phyloP scores from a whole-genome alignment of 2,329 filamentous ascomycete species.

The Hypoxylon rubiginosum region DNA sequence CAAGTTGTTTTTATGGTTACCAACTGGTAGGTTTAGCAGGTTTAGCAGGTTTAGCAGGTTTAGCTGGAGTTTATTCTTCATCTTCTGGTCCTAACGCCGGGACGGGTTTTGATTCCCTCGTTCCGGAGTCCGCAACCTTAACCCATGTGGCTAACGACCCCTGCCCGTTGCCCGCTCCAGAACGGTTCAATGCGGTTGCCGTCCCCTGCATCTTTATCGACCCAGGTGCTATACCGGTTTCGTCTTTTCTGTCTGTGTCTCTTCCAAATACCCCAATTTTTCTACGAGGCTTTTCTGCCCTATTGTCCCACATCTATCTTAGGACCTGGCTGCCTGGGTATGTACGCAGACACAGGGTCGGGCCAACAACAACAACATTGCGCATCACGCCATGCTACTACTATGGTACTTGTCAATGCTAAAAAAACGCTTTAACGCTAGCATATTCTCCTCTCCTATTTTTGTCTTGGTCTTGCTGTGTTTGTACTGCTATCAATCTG shows the following conservation, averaged over 20 bases:
- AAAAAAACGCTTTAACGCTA: constrained; percentile 29
- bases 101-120: constrained; percentile 8
- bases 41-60: too few relatives aligned
- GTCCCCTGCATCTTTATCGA: constrained; percentile 37
- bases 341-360: constrained; percentile 14
- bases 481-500: neutral
- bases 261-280: neutral
- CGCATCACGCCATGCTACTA: constrained; percentile 31
- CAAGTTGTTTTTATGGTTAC: neutral
- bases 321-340: too few relatives aligned
- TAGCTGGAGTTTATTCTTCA: constrained; percentile 7
- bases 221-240: constrained; percentile 25
- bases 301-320: constrained; percentile 31
- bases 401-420: constrained; percentile 16
- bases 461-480: neutral
- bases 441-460: neutral
- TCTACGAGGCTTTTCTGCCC: constrained; percentile 23
- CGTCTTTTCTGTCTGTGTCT: constrained; percentile 2
- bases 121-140: constrained; percentile 11
- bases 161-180: constrained; percentile 16
- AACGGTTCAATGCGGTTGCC: constrained; percentile 17
- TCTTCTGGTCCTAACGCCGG: constrained; percentile 14
- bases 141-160: constrained; percentile 17
- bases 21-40: neutral
- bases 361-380: constrained; percentile 27